Percentiles rank a stretch among this genome's conserved stretches.
phyloP scores from a whole-genome alignment of 1,284 basidiomycete species.

The Papiliotrema fonsecae region DNA sequence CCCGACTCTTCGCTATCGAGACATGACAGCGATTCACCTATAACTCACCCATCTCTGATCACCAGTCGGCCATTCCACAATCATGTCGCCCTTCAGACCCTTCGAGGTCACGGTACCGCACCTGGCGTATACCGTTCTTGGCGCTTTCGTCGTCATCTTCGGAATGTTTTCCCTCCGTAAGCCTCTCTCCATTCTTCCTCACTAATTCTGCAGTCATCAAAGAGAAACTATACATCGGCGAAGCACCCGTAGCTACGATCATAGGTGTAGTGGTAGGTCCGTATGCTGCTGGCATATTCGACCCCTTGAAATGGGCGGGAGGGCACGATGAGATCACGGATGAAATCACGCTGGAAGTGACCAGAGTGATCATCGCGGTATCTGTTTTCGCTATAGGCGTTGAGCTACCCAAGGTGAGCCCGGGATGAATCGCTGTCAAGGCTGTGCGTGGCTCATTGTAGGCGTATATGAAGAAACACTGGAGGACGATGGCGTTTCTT shows the following conservation, averaged over 20 bases:
- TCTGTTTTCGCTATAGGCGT: slow-evolving; percentile 98
- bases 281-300: slow-evolving; percentile 76
- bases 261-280: slow-evolving; percentile 92
- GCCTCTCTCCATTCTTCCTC: slow-evolving; percentile 1
- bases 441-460: slow-evolving; percentile 10
- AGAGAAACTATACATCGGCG: slow-evolving; percentile 91
- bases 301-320: slow-evolving; percentile 76
- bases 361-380: slow-evolving; percentile 91
- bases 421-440: neutral
- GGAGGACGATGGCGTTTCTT: slow-evolving; percentile 81
- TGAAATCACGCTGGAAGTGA: slow-evolving; percentile 80
- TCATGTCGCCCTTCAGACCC: slow-evolving; percentile 33
- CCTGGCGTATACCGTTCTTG: slow-evolving; percentile 70
- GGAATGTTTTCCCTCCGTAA: slow-evolving; percentile 64
- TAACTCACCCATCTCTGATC: too few species aligned
- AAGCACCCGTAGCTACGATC: slow-evolving; percentile 91
- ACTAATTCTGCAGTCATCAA: slow-evolving; percentile 55
- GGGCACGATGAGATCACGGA: slow-evolving; percentile 54
- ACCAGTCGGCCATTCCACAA: neutral
- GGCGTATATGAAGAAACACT: slow-evolving; percentile 85
- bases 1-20: too few species aligned
- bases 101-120: slow-evolving; percentile 48
- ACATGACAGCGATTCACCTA: too few species aligned
- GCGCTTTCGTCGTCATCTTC: slow-evolving; percentile 75
- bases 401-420: slow-evolving; percentile 69